phyloP scores from a whole-genome alignment of 257 asterid genomes.

The Plantago ovata region DNA sequence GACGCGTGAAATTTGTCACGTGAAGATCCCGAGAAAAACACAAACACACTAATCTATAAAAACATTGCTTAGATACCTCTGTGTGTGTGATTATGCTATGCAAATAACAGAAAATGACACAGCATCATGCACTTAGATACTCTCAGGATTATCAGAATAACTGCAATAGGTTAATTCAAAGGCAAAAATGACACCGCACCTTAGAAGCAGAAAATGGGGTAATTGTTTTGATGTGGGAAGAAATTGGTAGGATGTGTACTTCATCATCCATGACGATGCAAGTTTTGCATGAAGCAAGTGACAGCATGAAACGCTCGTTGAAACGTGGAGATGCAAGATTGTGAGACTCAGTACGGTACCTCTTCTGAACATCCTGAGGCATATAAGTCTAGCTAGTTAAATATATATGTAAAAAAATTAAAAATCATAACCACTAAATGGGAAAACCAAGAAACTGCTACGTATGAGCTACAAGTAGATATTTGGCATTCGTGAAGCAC shows the following conservation, averaged over 20 bases:
- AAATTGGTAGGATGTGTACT: slow-evolving; percentile 49
- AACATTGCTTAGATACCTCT: no score
- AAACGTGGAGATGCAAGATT: slow-evolving; percentile 43
- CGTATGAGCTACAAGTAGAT: neutral
- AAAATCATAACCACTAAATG: neutral
- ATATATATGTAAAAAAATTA: no score
- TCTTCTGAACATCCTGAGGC: slow-evolving; percentile 58
- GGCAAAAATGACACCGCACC: slow-evolving; percentile 24
- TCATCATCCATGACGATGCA: slow-evolving; percentile 64
- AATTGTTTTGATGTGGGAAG: slow-evolving; percentile 54
- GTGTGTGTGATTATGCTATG: no score
- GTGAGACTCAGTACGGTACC: slow-evolving; percentile 59
- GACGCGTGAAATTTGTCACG: slow-evolving; percentile 5
- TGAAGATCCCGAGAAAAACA: no score
- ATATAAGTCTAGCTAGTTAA: slow-evolving; percentile 8
- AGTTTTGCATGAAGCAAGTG: slow-evolving; percentile 52
- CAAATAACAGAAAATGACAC: no score
- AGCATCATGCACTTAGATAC: neutral
- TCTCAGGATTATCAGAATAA: no score
- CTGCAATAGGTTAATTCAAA: neutral
- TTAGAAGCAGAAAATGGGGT: slow-evolving; percentile 35
- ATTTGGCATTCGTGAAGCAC: neutral
- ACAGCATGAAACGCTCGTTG: slow-evolving; percentile 59
- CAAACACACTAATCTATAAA: no score
- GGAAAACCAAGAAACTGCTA: no score